phyloP scores from a whole-genome alignment of 2,329 filamentous ascomycete genomes.

The Ceratocystis destructans region DNA sequence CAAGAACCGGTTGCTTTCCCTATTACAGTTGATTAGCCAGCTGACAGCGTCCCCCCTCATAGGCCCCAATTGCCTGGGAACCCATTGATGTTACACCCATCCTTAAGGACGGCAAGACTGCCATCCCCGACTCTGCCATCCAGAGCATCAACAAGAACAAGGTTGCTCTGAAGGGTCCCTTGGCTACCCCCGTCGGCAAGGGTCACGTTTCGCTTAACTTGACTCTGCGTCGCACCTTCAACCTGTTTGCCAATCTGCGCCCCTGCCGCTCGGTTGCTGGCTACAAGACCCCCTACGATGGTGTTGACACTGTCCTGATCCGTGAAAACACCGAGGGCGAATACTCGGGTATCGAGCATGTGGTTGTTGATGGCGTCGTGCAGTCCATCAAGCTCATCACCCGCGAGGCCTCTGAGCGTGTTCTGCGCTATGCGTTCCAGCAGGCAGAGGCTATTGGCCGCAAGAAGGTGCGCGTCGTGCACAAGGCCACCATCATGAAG shows the following conservation, averaged over 20 bases:
- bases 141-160: slow-evolving; percentile 89
- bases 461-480: slow-evolving; percentile 92
- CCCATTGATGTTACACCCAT: slow-evolving; percentile 89
- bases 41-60: not conserved
- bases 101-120: slow-evolving; percentile 87
- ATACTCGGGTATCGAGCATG: slow-evolving; percentile 98
- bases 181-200: slow-evolving; percentile 95
- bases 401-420: slow-evolving; percentile 82
- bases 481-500: slow-evolving; percentile 99
- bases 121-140: slow-evolving; percentile 86
- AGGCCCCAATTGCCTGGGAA: slow-evolving; percentile 94
- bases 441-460: slow-evolving; percentile 83
- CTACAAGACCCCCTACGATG: slow-evolving; percentile 97
- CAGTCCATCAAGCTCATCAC: slow-evolving; percentile 99
- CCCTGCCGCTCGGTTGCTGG: slow-evolving; percentile 94
- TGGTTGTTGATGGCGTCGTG: slow-evolving; percentile 93
- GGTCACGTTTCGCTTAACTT: slow-evolving; percentile 98
- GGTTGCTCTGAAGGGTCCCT: slow-evolving; percentile 93
- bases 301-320: slow-evolving; percentile 93
- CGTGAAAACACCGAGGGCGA: slow-evolving; percentile 99
- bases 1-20: slow-evolving; percentile 15
- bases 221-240: slow-evolving; percentile 96
- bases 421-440: slow-evolving; percentile 95
- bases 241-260: slow-evolving; percentile 98
- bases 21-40: not conserved